These are phyloP conservation scores for Candida ipomoeae DNA, from an alignment of 805 yeast genomes.

Conservation along the genomic window DNA sequence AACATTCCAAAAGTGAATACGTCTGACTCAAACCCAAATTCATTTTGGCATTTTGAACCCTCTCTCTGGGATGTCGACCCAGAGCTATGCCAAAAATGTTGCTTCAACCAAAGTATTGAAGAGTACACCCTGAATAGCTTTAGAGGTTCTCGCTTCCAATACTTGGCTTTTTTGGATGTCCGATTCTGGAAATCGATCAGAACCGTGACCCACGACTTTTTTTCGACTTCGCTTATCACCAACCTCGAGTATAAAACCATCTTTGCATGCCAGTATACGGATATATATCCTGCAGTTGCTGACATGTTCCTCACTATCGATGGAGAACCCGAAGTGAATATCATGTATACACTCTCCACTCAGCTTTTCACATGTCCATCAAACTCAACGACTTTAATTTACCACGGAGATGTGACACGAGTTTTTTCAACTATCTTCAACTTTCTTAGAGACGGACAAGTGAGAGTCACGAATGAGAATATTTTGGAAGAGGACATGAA, in stretches of 20 bases:
- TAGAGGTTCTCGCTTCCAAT: slow-evolving; percentile 56
- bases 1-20: slow-evolving; percentile 34
- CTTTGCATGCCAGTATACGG: slow-evolving; percentile 77
- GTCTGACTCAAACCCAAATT: slow-evolving; percentile 17
- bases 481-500: slow-evolving; percentile 34
- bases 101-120: slow-evolving; percentile 34
- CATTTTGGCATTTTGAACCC: slow-evolving; percentile 36
- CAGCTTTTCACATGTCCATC: slow-evolving; percentile 91
- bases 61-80: slow-evolving; percentile 45
- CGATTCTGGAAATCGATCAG: slow-evolving; percentile 68
- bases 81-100: slow-evolving; percentile 43
- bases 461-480: slow-evolving; percentile 20
- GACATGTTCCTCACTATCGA: slow-evolving; percentile 70
- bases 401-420: slow-evolving; percentile 60
- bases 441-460: slow-evolving; percentile 53
- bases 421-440: slow-evolving; percentile 61
- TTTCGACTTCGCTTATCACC: slow-evolving; percentile 60
- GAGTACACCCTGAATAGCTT: slow-evolving; percentile 24
- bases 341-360: slow-evolving; percentile 68
- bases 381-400: slow-evolving; percentile 58
- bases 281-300: slow-evolving; percentile 70
- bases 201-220: slow-evolving; percentile 55
- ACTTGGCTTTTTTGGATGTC: slow-evolving; percentile 60
- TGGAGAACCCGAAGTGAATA: slow-evolving; percentile 82
- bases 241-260: slow-evolving; percentile 51